These are phyloP conservation scores for Spergularia azorica DNA, from an alignment of 179 eudicot genomes.

Conservation along the genomic window DNA sequence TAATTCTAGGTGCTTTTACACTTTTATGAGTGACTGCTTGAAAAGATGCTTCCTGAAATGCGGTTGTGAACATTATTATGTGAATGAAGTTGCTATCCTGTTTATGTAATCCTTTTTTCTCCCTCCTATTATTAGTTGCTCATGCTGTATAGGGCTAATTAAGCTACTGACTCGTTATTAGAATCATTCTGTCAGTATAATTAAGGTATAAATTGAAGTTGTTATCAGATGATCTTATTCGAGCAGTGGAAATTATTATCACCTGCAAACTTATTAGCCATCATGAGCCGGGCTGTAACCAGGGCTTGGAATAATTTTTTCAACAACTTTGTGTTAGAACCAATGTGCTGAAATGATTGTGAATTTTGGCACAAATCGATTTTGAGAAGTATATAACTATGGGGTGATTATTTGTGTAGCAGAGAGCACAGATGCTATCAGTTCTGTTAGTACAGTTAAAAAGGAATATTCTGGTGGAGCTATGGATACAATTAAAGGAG, in stretches of 20 bases:
- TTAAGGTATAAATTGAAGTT: not conserved
- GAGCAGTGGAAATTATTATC: too few species aligned
- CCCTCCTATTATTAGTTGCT: not conserved
- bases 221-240: too few species aligned
- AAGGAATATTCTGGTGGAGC: not conserved
- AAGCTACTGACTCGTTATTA: not conserved
- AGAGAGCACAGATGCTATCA: slow-evolving; percentile 16
- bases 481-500: too few species aligned
- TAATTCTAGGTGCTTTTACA: not conserved
- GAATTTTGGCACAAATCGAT: not conserved
- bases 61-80: not conserved
- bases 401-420: not conserved
- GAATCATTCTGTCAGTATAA: not conserved
- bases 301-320: too few species aligned
- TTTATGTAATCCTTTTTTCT: not conserved
- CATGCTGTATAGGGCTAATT: not conserved
- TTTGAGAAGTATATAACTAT: slow-evolving; percentile 3
- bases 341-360: too few species aligned
- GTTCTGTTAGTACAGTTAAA: slow-evolving; percentile 4
- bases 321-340: too few species aligned
- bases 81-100: not conserved
- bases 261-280: too few species aligned
- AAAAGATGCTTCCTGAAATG: not conserved
- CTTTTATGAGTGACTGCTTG: not conserved
- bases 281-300: too few species aligned